These are phyloP conservation scores for Schoenoplectus tabernaemontani DNA, from an alignment of 202 grass and related monocot species.

Conservation along the genomic window DNA sequence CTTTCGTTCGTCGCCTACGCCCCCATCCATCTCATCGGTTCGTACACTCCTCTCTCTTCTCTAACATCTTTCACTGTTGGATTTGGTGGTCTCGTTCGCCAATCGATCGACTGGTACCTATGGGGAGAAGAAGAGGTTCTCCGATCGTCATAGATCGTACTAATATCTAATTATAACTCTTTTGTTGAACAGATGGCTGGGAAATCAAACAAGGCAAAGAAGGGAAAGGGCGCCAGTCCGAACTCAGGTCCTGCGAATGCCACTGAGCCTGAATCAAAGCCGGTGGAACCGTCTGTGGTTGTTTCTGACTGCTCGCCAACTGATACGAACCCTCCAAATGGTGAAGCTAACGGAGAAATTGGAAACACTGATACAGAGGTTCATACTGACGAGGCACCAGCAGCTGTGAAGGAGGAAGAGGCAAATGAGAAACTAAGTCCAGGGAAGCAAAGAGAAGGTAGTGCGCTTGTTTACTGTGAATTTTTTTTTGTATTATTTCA, in stretches of 20 bases:
- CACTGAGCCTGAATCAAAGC: slow-evolving; percentile 27
- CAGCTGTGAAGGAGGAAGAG: slow-evolving; percentile 33
- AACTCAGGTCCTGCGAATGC: not conserved
- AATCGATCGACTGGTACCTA: not conserved
- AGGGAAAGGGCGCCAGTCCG: slow-evolving; percentile 34
- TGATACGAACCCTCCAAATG: slow-evolving; percentile 29
- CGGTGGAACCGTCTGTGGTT: not conserved
- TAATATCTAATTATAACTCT: not conserved
- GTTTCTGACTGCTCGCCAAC: slow-evolving; percentile 8
- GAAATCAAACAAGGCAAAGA: slow-evolving; percentile 75
- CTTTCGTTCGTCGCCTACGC: not conserved
- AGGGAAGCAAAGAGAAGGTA: slow-evolving; percentile 67
- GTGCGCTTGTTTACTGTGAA: not conserved
- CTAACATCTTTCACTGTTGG: not conserved
- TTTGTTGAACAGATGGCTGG: slow-evolving; percentile 67
- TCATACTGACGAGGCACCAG: slow-evolving; percentile 1
- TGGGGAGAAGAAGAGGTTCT: not conserved
- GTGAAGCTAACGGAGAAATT: slow-evolving; percentile 27
- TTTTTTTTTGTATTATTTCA: not conserved
- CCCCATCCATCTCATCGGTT: not conserved
- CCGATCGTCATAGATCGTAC: not conserved
- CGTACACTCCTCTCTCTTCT: not conserved
- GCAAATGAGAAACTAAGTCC: slow-evolving; percentile 18
- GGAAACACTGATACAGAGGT: slow-evolving; percentile 17
- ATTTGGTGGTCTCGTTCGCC: not conserved